Conservation (phyloP, 2,329 filamentous ascomycete species). For the Botrytis galanthina region DNA sequence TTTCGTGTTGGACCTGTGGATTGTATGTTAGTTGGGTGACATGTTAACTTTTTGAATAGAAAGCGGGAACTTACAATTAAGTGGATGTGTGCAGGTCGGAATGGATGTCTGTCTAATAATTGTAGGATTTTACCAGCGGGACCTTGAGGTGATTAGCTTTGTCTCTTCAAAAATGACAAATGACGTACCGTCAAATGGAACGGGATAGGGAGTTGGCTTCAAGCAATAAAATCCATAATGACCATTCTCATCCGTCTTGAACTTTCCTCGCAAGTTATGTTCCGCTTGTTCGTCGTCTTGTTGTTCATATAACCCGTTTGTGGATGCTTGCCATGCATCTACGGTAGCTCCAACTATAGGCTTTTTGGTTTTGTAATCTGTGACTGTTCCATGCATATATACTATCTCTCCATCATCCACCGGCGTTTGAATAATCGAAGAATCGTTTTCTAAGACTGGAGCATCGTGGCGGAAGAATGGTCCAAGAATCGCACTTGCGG, state of each 20-base stretch:
- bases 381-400: constrained; percentile 58
- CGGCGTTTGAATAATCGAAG: constrained; percentile 50
- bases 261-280: constrained; percentile 61
- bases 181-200: constrained; percentile 36
- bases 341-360: constrained; percentile 56
- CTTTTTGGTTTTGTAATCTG: constrained; percentile 53
- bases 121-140: constrained; percentile 57
- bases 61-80: constrained; percentile 48
- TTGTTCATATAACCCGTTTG: constrained; percentile 58
- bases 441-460: constrained; percentile 53
- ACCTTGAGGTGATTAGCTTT: constrained; percentile 38
- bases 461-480: constrained; percentile 63
- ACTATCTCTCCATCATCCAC: constrained; percentile 49
- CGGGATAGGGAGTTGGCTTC: constrained; percentile 44
- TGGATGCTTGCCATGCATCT: constrained; percentile 64
- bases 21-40: neutral
- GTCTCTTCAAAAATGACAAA: neutral
- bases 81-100: constrained; percentile 63
- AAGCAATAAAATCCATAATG: constrained; percentile 53
- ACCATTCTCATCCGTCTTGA: constrained; percentile 57
- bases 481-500: constrained; percentile 57
- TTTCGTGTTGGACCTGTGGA: constrained; percentile 27
- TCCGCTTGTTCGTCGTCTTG: constrained; percentile 61
- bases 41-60: neutral
- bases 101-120: constrained; percentile 59